Percentiles rank a stretch among this genome's conserved stretches.
These are phyloP conservation scores for Arthrobotrys conoides DNA, from an alignment of 2,329 filamentous ascomycete genomes.

Conservation along the genomic window DNA sequence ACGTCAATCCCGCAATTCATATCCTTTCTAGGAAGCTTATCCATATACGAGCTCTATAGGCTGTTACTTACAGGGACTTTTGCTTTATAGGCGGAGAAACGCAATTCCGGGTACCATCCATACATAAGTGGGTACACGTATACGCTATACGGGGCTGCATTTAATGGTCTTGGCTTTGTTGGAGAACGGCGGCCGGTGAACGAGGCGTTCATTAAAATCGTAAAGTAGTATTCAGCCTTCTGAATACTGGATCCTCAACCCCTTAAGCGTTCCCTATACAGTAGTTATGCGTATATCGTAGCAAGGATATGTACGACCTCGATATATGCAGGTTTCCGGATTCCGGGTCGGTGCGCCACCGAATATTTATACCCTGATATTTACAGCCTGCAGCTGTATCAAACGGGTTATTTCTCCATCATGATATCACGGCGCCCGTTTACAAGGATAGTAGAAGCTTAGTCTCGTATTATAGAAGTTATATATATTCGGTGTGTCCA, in stretches of 20 bases:
- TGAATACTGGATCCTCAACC: not conserved
- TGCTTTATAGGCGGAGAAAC: constrained; percentile 1
- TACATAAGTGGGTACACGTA: not conserved
- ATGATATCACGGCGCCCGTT: not conserved
- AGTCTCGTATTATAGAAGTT: too few relatives aligned
- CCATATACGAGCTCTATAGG: not conserved
- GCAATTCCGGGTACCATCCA: constrained; percentile 7
- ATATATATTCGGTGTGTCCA: too few relatives aligned
- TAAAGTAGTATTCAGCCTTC: not conserved
- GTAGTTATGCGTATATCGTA: not conserved
- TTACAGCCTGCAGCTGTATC: not conserved
- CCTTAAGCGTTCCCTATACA: not conserved
- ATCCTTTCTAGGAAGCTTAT: constrained; percentile 6
- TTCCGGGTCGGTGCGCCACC: not conserved
- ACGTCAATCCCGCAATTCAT: constrained; percentile 38
- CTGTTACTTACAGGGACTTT: not conserved
- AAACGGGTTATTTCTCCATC: not conserved
- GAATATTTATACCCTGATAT: not conserved
- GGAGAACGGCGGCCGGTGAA: not conserved
- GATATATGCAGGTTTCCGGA: not conserved
- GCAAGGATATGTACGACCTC: not conserved
- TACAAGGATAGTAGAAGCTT: not conserved
- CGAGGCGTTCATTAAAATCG: not conserved
- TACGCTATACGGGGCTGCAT: not conserved
- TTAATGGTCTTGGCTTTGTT: constrained; percentile 2